Percentiles rank a stretch among this genome's conserved stretches.
These are phyloP conservation scores for Aspergillus sp. DNA, from an alignment of 2,329 filamentous ascomycete genomes.

Conservation along the genomic window DNA sequence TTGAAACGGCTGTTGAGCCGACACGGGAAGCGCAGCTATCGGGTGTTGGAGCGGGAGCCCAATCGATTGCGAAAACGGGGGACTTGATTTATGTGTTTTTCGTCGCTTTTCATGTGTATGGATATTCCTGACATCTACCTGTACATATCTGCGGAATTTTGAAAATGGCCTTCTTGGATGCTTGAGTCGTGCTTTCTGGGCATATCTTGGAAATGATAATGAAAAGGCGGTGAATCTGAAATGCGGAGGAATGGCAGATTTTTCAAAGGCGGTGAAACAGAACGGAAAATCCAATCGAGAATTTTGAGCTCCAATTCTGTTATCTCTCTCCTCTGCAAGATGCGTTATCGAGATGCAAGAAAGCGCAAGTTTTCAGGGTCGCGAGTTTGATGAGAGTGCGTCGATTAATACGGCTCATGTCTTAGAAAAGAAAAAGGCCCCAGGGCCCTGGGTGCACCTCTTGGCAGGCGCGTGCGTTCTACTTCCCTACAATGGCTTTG, in stretches of 20 bases:
- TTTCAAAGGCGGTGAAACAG: not conserved
- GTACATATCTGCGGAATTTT: not conserved
- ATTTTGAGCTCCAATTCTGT: not conserved
- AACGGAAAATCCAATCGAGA: not conserved
- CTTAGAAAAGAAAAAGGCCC: not conserved
- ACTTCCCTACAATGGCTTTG: not conserved
- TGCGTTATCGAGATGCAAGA: not conserved
- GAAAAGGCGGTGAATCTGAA: too few relatives aligned
- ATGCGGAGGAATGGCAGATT: too few relatives aligned
- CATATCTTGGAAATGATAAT: too few relatives aligned
- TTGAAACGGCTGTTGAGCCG: constrained; percentile 21
- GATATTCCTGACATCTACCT: not conserved
- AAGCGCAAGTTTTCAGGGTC: not conserved
- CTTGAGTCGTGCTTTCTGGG: too few relatives aligned
- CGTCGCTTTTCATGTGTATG: not conserved
- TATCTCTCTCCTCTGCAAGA: not conserved
- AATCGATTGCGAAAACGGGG: constrained; percentile 23
- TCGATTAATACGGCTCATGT: not conserved
- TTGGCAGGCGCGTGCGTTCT: constrained; percentile 1
- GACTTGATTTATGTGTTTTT: not conserved
- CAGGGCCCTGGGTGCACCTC: not conserved
- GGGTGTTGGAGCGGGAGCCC: constrained; percentile 24
- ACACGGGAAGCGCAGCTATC: constrained; percentile 22
- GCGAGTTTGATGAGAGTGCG: not conserved
- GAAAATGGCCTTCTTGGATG: too few relatives aligned